These are phyloP conservation scores for Pinus albicaulis DNA, from an alignment of 75 land plant genomes.

Conservation along the genomic window DNA sequence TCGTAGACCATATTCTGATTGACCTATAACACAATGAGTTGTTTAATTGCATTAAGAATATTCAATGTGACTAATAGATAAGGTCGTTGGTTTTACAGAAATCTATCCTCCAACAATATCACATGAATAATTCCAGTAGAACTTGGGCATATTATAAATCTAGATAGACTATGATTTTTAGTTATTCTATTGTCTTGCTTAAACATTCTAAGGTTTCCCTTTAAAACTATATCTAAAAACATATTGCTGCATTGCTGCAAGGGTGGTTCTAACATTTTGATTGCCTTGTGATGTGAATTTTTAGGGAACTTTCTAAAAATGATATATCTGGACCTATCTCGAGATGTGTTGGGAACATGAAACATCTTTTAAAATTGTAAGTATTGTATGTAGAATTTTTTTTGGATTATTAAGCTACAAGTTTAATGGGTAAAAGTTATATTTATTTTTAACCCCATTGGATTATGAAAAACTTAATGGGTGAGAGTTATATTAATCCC, in stretches of 20 bases:
- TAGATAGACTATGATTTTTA: slow-evolving; percentile 76
- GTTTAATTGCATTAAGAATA: background rate
- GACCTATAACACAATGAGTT: background rate
- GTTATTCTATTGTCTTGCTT: background rate
- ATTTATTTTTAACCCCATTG: background rate
- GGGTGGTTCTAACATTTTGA: background rate
- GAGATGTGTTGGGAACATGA: slow-evolving; percentile 76
- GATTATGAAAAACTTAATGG: background rate
- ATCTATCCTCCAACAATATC: slow-evolving; percentile 73
- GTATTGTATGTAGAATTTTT: slow-evolving; percentile 1
- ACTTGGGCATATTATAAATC: slow-evolving; percentile 78
- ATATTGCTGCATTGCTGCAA: background rate
- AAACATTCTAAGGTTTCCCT: background rate
- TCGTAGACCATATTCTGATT: background rate
- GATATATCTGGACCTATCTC: slow-evolving; percentile 76
- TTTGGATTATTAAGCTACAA: background rate
- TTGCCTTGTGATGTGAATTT: background rate
- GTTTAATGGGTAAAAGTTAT: background rate
- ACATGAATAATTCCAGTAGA: slow-evolving; percentile 79
- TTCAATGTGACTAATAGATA: background rate
- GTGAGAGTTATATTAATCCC: background rate
- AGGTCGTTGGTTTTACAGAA: slow-evolving; percentile 32
- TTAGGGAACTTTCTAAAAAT: slow-evolving; percentile 82
- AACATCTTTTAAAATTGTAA: slow-evolving; percentile 84
- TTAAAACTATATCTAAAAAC: background rate